Percentiles rank a stretch among this genome's conserved stretches.
Conservation (phyloP, 805 yeast genomes). For the Myxozyma kluyveri region DNA sequence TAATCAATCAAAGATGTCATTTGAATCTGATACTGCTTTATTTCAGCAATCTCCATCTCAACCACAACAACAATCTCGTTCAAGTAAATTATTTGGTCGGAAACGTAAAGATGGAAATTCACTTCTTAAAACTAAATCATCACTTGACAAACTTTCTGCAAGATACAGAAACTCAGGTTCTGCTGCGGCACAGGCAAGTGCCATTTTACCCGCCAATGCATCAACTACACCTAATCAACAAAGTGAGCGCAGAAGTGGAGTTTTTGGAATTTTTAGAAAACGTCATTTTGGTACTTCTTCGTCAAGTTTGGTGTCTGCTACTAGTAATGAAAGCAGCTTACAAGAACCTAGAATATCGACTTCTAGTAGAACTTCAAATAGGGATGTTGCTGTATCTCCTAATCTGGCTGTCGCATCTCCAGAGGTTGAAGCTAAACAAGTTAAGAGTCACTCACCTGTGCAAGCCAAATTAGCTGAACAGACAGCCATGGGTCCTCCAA, state of each 20-base stretch:
- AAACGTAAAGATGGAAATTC: conserved; percentile 11
- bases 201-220: neutral
- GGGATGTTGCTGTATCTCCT: too few relatives aligned
- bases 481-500: neutral
- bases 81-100: neutral
- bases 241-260: too few relatives aligned
- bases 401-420: too few relatives aligned
- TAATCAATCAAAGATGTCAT: neutral
- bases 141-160: conserved; percentile 21
- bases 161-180: conserved; percentile 3
- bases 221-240: too few relatives aligned
- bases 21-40: neutral
- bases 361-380: too few relatives aligned
- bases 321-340: neutral
- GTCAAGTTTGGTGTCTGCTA: neutral
- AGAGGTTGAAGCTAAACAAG: neutral
- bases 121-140: conserved; percentile 25
- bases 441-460: neutral
- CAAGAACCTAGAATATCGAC: too few relatives aligned
- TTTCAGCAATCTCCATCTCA: neutral
- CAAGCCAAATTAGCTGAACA: neutral
- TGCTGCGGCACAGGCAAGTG: neutral
- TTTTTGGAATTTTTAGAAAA: too few relatives aligned
- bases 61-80: neutral
- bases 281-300: neutral